Percentiles rank a stretch among this genome's conserved stretches.
Conservation (phyloP, 2,329 filamentous ascomycete species). For the Phyllosticta ampelicida region DNA sequence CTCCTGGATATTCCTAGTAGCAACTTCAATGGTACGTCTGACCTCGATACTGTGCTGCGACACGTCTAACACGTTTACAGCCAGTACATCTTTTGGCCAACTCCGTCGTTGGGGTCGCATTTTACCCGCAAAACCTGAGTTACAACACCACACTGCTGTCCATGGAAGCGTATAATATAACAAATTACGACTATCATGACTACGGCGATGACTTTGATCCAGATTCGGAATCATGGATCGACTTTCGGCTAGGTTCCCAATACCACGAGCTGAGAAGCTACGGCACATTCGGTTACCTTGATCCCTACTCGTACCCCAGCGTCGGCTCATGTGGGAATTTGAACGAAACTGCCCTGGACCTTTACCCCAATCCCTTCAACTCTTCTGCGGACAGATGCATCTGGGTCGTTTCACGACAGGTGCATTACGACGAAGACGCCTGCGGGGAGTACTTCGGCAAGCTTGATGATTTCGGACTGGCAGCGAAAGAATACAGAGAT, state of each 20-base stretch:
- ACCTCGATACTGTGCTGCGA: not conserved
- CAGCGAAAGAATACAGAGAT: not conserved
- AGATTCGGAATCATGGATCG: not conserved
- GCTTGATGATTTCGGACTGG: not conserved
- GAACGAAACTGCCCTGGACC: not conserved
- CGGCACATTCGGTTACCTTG: not conserved
- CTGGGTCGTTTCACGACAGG: not conserved
- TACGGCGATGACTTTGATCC: not conserved
- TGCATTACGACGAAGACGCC: not conserved
- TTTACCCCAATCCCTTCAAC: not conserved
- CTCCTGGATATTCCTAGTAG: slow-evolving; percentile 20
- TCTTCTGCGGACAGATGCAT: not conserved
- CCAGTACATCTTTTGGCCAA: slow-evolving; percentile 23
- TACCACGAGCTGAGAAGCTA: not conserved
- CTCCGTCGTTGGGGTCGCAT: slow-evolving; percentile 19
- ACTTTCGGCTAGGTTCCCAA: not conserved
- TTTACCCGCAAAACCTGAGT: not conserved
- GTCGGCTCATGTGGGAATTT: not conserved
- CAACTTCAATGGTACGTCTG: slow-evolving; percentile 10
- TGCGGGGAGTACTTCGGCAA: not conserved
- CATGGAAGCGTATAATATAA: not conserved
- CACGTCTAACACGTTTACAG: slow-evolving; percentile 10
- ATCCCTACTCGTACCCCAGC: not conserved
- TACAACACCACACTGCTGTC: not conserved
- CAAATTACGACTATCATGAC: not conserved